Base-by-base conservation (phyloP, 148 eudicot species). In the Rhododendron ferrugineum region DNA sequence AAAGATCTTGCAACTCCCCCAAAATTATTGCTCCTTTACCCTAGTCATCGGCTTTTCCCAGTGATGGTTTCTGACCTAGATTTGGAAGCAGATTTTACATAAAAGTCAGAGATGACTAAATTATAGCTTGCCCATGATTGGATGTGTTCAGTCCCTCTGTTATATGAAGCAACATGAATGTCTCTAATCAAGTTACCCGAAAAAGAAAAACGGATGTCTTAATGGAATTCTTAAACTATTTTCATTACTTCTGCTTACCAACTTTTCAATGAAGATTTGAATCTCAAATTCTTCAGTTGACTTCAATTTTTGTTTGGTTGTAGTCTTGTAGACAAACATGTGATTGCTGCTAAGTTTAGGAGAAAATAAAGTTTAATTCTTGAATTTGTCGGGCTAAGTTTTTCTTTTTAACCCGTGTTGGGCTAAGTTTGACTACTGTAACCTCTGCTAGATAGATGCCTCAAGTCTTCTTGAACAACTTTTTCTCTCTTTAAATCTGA, bases 401-500 rank as follows among this genome's bases (percentile, higher is more conserved):
- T 16, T 54, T 54, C 11, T 46, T 46, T 46, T 54, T 54, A 54
- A 54, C 60, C 60, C 20, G 5, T 18, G 60, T 16, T 54, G 60
- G 60, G 60, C 60, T 54, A 15, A 54, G 60, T 58, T 58, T 58
- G n/a, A 58, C 8, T 18, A 20, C 11, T 32, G 22, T 49, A 28
- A 47, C 18, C 26, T 22, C 54, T 78, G 40, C 9, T 49, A 47
- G 32, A 8, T 20, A 52, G 26, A 52, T 15, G 2, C 68, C 6
- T 34, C 47, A 80, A 54, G 28, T 32, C 28, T 80, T 54, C 46
- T 54, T 54, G 49, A 30, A 40, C 36, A 47, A 78, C 7, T 14
- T 66, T 20, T 85, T 78, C 30, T 79, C 75, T 80, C 30, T 79
- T 58, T 40, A 54, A 22, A 66, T 80, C 82, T 80, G 77, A 79